Evolutionary conservation across 2,329 filamentous ascomycete species (phyloP), one percentile per base, ranked within the genome.

Genomic region (Colletotrichum navitas): DNA sequence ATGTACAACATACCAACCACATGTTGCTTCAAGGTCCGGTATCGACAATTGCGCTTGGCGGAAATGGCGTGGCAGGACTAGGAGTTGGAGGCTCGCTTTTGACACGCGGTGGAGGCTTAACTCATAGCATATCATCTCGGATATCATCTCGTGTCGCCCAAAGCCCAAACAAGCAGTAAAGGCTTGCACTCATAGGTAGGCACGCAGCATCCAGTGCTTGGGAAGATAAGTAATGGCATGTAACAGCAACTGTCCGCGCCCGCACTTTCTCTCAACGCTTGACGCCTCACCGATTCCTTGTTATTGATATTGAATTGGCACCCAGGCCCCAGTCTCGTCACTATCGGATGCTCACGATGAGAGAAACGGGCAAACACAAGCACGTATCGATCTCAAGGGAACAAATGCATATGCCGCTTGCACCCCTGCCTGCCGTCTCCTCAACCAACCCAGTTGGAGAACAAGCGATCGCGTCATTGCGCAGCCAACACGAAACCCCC

Each of bases 1-100:
- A 64, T 69, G 65, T 72, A 72, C 32, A 69, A 69, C 60, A 72
- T 12, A 1, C 18, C 56, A 52, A 51, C 36, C 18, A 21, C 26
- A 39, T 3, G n/a, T 5, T 43, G 10, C 21, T 32, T 18, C 34
- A 18, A 18, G 49, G 4, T 14, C 21, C 7, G 0, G n/a, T 21
- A 12, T 21, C 29, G 14, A 41, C 24, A n/a, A 6, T 43, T 55
- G 34, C 26, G 16, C 16, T 43, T 12, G 36, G 26, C 26, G 49
- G 49, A 12, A 18, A 55, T 12, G 4, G 6, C 8, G 16, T 24
- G 12, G 21, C 32, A 14, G 14, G n/a, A 21, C 6, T 21, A 6
- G 29, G 36, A n/a, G n/a, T 51, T 12, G n/a, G 6, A 32, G 10
- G 11, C 59, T 51, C 5, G 14, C n/a, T 34, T 21, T 1, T 16